These are phyloP conservation scores for Beta macrorhiza DNA, from an alignment of 179 eudicot species.

Conservation along the genomic window DNA sequence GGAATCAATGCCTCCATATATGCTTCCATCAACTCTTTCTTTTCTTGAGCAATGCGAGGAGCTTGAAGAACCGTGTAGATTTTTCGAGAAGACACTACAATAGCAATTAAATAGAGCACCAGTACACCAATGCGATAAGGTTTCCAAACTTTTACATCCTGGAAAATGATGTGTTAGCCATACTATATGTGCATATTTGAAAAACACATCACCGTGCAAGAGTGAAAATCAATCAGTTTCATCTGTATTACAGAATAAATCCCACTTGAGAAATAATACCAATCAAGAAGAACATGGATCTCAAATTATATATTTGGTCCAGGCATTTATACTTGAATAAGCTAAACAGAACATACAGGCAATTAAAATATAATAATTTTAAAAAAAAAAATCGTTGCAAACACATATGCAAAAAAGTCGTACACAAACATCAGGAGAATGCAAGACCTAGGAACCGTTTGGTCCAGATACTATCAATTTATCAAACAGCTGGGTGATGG, in stretches of 20 bases:
- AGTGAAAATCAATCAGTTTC: neutral
- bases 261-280: neutral
- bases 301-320: neutral
- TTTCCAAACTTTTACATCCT: constrained; percentile 84
- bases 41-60: constrained; percentile 57
- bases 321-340: neutral
- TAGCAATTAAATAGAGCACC: constrained; percentile 48
- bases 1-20: constrained; percentile 94
- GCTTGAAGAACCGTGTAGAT: constrained; percentile 59
- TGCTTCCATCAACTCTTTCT: constrained; percentile 64
- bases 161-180: constrained; percentile 29
- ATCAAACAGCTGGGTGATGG: neutral
- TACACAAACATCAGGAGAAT: neutral
- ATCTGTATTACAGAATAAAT: neutral
- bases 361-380: neutral
- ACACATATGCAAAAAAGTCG: neutral
- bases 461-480: neutral
- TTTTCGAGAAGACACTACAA: constrained; percentile 53
- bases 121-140: constrained; percentile 65
- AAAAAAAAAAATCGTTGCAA: neutral
- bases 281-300: neutral
- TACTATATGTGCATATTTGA: neutral
- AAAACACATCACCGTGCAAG: neutral
- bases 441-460: neutral
- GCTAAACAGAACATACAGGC: neutral